Base-by-base conservation (phyloP, 2,329 filamentous ascomycete species). In the Monosporascus sp. region DNA sequence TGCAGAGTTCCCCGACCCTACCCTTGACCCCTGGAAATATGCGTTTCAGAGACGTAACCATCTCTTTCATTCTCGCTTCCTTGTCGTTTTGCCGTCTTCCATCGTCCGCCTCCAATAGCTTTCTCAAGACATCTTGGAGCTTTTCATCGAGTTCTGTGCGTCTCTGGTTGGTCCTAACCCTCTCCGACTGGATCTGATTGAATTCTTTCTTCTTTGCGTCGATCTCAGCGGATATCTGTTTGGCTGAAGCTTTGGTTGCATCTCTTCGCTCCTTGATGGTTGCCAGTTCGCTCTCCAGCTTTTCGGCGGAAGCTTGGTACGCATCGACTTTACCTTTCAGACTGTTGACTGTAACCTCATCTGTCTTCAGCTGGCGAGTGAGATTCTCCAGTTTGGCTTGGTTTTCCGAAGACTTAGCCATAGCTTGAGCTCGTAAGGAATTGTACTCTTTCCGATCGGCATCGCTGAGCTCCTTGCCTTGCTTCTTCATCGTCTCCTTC, bases 1-100 rank as follows among this genome's bases (percentile, higher is more conserved):
- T 92, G 75, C 94, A 97, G 43, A 99, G 82, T 60, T 96, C 91
- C 58, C 91, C 90, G 46, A 97, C 84, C 46, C 93, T 86, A 20
- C 94, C 94, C 61, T 90, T 90, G 45, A 99, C 93, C 47, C 93
- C 93, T 1, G 91, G 90, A 63, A 91, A 96, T 58, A 96, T 88
- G 50, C 91, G 87, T 71, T 96, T 96, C 64, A 99, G 78, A 34
- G 90, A 86, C 11, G 86, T 85, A 36, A 97, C 86, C 66, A 90
- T 88, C 66, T 96, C 92, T 64, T 90, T 91, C 65, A 87, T 85
- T 55, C 85, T 80, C 26, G 82, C 74, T 66, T 97, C 93, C 66
- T 85, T 90, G 64, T 92, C 88, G 61, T 85, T 94, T 69, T 97
- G 91, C 56, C 91, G 86, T 59, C 87, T 86, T 51, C 91, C 90